These are phyloP conservation scores for Lathyrus tuberosus DNA, from an alignment of 306 rosid genomes.

Conservation along the genomic window DNA sequence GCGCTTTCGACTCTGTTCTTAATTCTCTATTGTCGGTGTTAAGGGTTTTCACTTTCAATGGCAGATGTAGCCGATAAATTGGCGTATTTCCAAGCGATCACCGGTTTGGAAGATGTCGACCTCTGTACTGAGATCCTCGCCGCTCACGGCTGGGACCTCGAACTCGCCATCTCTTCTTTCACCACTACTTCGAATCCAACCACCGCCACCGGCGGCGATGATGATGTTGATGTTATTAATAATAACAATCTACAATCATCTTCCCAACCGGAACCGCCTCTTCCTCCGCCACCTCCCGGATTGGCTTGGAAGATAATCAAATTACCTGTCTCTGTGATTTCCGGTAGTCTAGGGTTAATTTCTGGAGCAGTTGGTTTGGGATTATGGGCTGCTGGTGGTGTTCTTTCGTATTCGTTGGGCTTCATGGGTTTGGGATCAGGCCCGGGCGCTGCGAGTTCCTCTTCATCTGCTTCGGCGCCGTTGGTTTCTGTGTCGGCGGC, in stretches of 20 bases:
- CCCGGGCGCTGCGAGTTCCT: constrained; percentile 9
- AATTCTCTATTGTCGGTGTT: not conserved
- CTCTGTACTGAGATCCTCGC: constrained; percentile 85
- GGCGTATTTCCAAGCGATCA: constrained; percentile 86
- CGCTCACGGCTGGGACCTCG: constrained; percentile 96
- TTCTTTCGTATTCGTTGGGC: constrained; percentile 83
- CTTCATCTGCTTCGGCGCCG: constrained; percentile 44
- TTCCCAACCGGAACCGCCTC: constrained; percentile 29
- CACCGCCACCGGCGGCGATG: not conserved
- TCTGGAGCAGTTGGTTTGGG: constrained; percentile 89
- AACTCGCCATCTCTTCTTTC: constrained; percentile 85
- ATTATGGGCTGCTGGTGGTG: constrained; percentile 94
- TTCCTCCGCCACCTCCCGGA: constrained; percentile 58
- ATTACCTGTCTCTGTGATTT: constrained; percentile 78
- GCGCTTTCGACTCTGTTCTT: not conserved
- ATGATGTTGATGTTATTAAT: not conserved
- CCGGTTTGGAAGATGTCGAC: constrained; percentile 85
- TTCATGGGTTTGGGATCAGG: constrained; percentile 68
- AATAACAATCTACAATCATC: not conserved
- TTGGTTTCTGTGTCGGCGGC: constrained; percentile 69
- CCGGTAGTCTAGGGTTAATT: constrained; percentile 78
- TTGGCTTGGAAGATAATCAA: constrained; percentile 81
- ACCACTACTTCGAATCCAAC: constrained; percentile 38
- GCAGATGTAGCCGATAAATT: constrained; percentile 74
- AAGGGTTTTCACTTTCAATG: constrained; percentile 46